Evolutionary conservation across 2,329 filamentous ascomycete genomes (phyloP).

Genomic region (Nothomitra cinnamomea): DNA sequence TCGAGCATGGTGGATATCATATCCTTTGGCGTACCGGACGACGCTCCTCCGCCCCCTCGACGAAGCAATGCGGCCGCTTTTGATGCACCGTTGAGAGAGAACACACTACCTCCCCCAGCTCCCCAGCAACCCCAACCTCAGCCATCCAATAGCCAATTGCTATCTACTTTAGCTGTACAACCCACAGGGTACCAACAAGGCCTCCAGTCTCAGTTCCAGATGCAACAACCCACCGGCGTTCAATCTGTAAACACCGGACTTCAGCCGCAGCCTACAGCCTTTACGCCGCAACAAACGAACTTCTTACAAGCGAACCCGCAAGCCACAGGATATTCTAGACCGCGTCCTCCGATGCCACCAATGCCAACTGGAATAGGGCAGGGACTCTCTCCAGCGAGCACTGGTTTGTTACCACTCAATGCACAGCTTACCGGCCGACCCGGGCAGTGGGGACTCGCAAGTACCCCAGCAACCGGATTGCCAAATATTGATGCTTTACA

Average conservation of each 20-base stretch:
- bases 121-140: slow-evolving; percentile 35
- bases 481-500: slow-evolving; percentile 90
- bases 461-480: slow-evolving; percentile 72
- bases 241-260: slow-evolving; percentile 40
- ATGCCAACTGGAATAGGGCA: slow-evolving; percentile 63
- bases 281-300: slow-evolving; percentile 35
- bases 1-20: slow-evolving; percentile 99
- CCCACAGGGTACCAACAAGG: slow-evolving; percentile 29
- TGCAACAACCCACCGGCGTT: slow-evolving; percentile 36
- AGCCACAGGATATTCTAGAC: slow-evolving; percentile 63
- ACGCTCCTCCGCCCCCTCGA: slow-evolving; percentile 34
- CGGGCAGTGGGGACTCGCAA: slow-evolving; percentile 97
- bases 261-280: slow-evolving; percentile 54
- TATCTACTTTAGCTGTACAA: slow-evolving; percentile 38
- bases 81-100: slow-evolving; percentile 34
- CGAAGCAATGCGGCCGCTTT: slow-evolving; percentile 56
- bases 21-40: slow-evolving; percentile 78
- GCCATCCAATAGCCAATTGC: slow-evolving; percentile 51
- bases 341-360: slow-evolving; percentile 59
- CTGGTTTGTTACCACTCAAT: slow-evolving; percentile 56
- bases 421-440: slow-evolving; percentile 88
- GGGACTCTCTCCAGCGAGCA: slow-evolving; percentile 40
- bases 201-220: slow-evolving; percentile 35
- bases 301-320: slow-evolving; percentile 38
- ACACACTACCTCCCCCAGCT: slow-evolving; percentile 29